Percentiles rank a stretch among this genome's conserved stretches.
Conservation (phyloP, 495 filamentous ascomycete genomes). For the Chaetomidium leptoderma region DNA sequence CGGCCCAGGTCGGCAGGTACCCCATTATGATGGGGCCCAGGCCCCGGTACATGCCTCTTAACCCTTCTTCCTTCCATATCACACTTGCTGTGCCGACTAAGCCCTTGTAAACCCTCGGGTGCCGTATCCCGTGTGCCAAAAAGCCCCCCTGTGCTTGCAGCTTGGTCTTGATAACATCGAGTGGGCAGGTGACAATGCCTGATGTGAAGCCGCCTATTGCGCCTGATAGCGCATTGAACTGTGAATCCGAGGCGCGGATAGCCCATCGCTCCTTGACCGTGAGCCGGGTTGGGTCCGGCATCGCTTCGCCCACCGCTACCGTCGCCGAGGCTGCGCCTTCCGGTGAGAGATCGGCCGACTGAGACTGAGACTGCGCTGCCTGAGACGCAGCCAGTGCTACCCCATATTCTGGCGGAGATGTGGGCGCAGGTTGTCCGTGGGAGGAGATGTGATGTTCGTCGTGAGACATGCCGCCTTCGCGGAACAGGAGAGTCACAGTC, state of each 20-base stretch:
- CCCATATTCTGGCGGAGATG: constrained; percentile 43
- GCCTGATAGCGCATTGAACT: constrained; percentile 67
- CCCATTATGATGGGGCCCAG: constrained; percentile 90
- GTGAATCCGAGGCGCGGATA: constrained; percentile 43
- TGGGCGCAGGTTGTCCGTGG: constrained; percentile 32
- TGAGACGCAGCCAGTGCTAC: constrained; percentile 18
- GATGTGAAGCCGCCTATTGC: constrained; percentile 85
- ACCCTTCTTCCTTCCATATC: constrained; percentile 83
- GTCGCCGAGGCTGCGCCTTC: constrained; percentile 1
- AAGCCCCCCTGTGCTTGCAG: constrained; percentile 93
- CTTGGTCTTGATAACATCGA: constrained; percentile 99
- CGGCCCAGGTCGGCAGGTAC: constrained; percentile 96
- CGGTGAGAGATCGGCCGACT: constrained; percentile 9
- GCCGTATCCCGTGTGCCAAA: constrained; percentile 38
- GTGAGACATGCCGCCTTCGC: constrained; percentile 45
- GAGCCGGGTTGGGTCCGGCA: constrained; percentile 39
- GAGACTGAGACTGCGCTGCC: constrained; percentile 17
- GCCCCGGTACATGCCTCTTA: constrained; percentile 89
- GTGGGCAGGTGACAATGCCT: constrained; percentile 89
- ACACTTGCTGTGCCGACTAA: constrained; percentile 77
- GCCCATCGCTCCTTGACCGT: constrained; percentile 57
- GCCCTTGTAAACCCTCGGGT: constrained; percentile 68
- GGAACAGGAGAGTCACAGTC: constrained; percentile 14
- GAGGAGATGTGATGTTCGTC: constrained; percentile 36
- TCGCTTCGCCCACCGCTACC: constrained; percentile 17